Conservation (phyloP, 1,284 basidiomycete species). For the Ceratobasidium sp. region DNA sequence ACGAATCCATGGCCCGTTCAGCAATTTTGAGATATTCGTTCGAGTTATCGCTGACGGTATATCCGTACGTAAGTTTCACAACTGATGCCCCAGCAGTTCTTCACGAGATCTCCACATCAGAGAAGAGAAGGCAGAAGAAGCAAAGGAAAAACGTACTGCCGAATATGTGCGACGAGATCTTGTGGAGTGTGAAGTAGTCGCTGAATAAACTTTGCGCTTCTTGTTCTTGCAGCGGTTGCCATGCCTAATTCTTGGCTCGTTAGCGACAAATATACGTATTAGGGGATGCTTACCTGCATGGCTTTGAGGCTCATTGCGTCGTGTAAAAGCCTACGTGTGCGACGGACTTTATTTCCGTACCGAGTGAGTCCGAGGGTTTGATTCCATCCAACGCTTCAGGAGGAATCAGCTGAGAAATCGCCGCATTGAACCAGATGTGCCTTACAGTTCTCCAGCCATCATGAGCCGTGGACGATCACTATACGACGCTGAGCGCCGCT, state of each 20-base stretch:
- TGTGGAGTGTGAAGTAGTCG: not conserved
- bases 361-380: not conserved
- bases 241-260: not conserved
- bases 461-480: not conserved
- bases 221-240: conserved; percentile 15
- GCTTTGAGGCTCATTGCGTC: conserved; percentile 1
- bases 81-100: conserved; percentile 17
- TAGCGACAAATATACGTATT: not conserved
- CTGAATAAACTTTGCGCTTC: conserved; percentile 3
- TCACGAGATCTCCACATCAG: not conserved
- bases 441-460: conserved; percentile 19
- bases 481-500: conserved; percentile 32
- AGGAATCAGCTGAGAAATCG: not conserved
- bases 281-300: not conserved
- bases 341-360: not conserved
- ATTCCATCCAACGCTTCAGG: conserved; percentile 16
- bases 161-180: not conserved
- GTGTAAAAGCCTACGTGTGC: conserved; percentile 16
- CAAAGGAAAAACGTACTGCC: not conserved
- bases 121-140: not conserved
- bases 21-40: conserved; percentile 17
- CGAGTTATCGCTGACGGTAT: conserved; percentile 3
- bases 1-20: not conserved
- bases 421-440: not conserved
- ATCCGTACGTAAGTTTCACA: conserved; percentile 29